Base-by-base conservation (phyloP, 2,329 filamentous ascomycete species). In the Atkinsonella hypoxylon region DNA sequence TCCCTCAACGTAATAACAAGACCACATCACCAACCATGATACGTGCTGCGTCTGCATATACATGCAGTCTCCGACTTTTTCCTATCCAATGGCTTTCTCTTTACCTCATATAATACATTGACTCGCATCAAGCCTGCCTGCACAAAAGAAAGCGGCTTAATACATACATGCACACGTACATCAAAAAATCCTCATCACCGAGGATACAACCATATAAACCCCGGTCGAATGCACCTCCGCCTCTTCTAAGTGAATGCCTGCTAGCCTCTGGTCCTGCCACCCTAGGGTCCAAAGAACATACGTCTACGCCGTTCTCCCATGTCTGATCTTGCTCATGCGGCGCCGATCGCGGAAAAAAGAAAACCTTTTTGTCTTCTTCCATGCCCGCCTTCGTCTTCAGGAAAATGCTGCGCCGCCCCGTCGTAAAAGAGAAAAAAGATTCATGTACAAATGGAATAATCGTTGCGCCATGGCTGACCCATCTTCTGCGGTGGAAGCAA, bases 371-470 rank as follows among this genome's bases (percentile, higher is more conserved):
- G 22, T 26, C 22, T 26, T 26, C 8, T 15, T 42, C 41, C n/a
- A 36, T 2, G 4, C 13, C 12, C n/a, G 15, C 15, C 30, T 32
- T 32, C 20, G 38, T 17, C 22, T 48, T 51, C 18, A 3, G 13
- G 20, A 18, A 10, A 45, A 32, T 15, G 34, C 39, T 48, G 39
- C 41, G 45, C 46, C 31, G 39, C 45, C 12, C 34, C 6, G 32
- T 26, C 2, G 15, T 15, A 36, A 43, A 41, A 44, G 11, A 18
- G 11, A 18, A 40, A 41, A 41, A 32, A 8, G 6, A 22, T 5
- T 41, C 43, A 47, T 50, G 38, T 45, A 47, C 42, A 48, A 45
- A 49, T 45, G 22, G 38, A 48, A 30, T 17, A 20, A 20, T 11
- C 7, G 4, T 39, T 44, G 15, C 9, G 17, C 39, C 46, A 41